phyloP scores from a whole-genome alignment of 768 basidiomycete genomes.

The Lepiota brunneoincarnata region DNA sequence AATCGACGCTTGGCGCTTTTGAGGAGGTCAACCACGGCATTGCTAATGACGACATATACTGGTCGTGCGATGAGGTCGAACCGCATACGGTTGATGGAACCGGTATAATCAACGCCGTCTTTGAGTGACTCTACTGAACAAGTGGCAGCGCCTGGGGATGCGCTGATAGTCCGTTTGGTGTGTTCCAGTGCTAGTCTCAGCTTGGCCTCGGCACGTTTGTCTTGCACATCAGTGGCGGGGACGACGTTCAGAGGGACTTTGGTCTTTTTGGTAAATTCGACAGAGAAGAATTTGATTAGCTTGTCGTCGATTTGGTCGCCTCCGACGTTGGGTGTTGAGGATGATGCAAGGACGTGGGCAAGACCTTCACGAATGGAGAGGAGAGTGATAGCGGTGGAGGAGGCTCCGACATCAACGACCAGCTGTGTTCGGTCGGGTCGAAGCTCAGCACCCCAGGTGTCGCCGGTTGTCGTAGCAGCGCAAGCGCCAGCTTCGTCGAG shows the following conservation, averaged over 20 bases:
- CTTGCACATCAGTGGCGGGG: conserved; percentile 52
- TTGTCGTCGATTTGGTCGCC: conserved; percentile 77
- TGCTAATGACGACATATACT: conserved; percentile 56
- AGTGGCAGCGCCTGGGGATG: conserved; percentile 82
- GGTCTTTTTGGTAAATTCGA: conserved; percentile 97
- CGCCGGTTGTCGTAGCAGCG: conserved; percentile 51
- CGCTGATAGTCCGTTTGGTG: conserved; percentile 90
- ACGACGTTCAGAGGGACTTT: conserved; percentile 68
- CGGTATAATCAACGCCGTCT: conserved; percentile 87
- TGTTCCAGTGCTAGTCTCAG: conserved; percentile 90
- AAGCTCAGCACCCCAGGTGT: conserved; percentile 36
- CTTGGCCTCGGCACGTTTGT: conserved; percentile 90
- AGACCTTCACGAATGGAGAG: conserved; percentile 78
- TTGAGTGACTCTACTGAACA: conserved; percentile 94
- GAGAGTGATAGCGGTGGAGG: conserved; percentile 65
- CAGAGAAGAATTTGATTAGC: conserved; percentile 87
- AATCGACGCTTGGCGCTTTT: conserved; percentile 49
- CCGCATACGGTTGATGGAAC: conserved; percentile 49
- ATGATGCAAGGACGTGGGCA: conserved; percentile 56
- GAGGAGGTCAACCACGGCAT: conserved; percentile 52
- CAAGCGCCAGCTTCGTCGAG: conserved; percentile 86
- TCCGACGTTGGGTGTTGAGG: conserved; percentile 46
- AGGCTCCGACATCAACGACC: conserved; percentile 78
- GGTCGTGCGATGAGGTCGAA: conserved; percentile 62
- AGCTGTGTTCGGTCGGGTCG: conserved; percentile 71